A percentile compares a stretch with the other conserved stretches of the same genome.
Conservation (phyloP, 2,329 filamentous ascomycete species). For the Curvularia sp. region DNA sequence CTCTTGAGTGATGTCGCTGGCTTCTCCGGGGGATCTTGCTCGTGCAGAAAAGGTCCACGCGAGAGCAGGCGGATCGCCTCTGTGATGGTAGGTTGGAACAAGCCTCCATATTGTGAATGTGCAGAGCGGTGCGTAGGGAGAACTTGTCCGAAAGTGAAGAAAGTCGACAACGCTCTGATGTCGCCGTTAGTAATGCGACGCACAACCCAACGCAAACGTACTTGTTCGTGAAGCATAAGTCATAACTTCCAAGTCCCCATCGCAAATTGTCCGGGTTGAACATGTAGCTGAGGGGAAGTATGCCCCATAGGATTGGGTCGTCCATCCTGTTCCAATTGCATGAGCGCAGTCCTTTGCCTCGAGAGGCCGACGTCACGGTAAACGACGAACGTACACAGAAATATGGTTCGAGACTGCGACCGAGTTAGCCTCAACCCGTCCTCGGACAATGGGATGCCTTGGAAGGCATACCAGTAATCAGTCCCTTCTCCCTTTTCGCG, state of each 20-base stretch:
- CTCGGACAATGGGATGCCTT: neutral
- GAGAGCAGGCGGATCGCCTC: constrained; percentile 87
- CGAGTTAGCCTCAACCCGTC: constrained; percentile 17
- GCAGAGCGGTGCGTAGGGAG: constrained; percentile 84
- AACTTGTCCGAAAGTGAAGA: constrained; percentile 90
- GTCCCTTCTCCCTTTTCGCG: constrained; percentile 71
- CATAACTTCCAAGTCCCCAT: constrained; percentile 90
- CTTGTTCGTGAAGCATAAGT: constrained; percentile 93
- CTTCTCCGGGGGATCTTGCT: constrained; percentile 36
- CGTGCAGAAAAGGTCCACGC: constrained; percentile 56
- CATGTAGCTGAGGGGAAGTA: constrained; percentile 76
- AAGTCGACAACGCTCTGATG: constrained; percentile 69
- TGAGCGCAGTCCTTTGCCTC: constrained; percentile 23
- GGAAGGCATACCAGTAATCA: constrained; percentile 74
- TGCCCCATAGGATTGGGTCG: constrained; percentile 93
- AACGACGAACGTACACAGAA: constrained; percentile 74
- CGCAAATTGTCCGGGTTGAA: constrained; percentile 77
- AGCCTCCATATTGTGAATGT: constrained; percentile 80
- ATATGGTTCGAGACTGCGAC: constrained; percentile 81
- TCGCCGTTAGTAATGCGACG: constrained; percentile 22
- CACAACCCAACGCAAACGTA: constrained; percentile 50
- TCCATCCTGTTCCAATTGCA: constrained; percentile 70
- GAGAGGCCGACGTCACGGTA: constrained; percentile 5
- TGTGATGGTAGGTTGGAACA: constrained; percentile 87
- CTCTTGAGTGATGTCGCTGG: constrained; percentile 34